Base-by-base conservation (phyloP, 495 filamentous ascomycete genomes). In the Penicillium goetzii region DNA sequence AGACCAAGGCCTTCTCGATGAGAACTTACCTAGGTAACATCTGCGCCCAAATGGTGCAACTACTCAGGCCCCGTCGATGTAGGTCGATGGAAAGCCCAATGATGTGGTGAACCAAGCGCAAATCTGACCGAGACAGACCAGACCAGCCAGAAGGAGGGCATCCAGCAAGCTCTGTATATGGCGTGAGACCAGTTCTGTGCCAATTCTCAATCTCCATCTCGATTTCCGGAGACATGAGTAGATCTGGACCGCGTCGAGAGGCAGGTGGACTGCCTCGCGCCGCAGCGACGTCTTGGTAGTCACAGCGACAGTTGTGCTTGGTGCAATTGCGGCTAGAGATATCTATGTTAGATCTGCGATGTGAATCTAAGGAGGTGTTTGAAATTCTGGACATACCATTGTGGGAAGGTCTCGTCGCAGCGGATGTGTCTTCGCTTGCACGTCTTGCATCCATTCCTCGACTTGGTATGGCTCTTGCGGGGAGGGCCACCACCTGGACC, bases 381-480 rank as follows among this genome's bases (percentile, higher is more conserved):
- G 25, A 3, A 17, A 14, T 41, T 11, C 9, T 34, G 26, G 25
- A 77, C 82, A 66, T 84, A 97, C 94, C 95, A 99, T 87, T 99
- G 95, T 25, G 96, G 95, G 68, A 94, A 97, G 62, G 85, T 97
- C 77, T 99, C 96, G 76, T 99, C 95, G 79, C 95, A 99, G 62
- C 95, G 88, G 74, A 99, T 98, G 78, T 99, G 95, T 71, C 95
- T 88, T 76, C 89, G 87, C 84, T 99, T 99, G 85, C 95, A 99
- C 34, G 92, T 97, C 68, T 92, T 93, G 79, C 95, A 99, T 53
- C 95, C 95, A 78, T 97, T 97, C 61, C 95, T 87, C 53, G 94
- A 97, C 79, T 99, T 99, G 66, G 96, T 99, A 81, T 99, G 95
- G 80, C 94, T 92, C 73, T 83, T 85, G 64, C 83, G 81, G 58